A percentile compares a stretch with the other conserved stretches of the same genome.
phyloP scores from a whole-genome alignment of 2,329 filamentous ascomycete species.

The Calonectria pseudoturangicola region DNA sequence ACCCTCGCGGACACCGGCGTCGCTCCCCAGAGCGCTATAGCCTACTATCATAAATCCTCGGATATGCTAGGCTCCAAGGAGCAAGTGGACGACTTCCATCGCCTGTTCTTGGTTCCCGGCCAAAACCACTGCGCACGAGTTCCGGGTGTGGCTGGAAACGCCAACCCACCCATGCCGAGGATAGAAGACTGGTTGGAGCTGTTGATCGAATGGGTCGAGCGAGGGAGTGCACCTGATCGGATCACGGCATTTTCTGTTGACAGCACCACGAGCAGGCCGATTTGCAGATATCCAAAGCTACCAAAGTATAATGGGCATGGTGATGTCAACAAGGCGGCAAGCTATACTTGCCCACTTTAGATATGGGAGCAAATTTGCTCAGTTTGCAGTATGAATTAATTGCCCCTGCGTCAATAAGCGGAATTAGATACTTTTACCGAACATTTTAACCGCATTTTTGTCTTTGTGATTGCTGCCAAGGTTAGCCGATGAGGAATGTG shows the following conservation, averaged over 20 bases:
- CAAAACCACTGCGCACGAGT: neutral
- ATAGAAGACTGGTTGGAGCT: neutral
- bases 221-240: neutral
- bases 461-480: no score
- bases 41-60: neutral
- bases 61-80: neutral
- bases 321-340: neutral
- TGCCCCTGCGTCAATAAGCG: no score
- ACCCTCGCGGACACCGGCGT: neutral
- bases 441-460: no score
- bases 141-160: neutral
- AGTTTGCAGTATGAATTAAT: no score
- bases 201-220: conserved; percentile 1
- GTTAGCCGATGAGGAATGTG: no score
- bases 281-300: neutral
- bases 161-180: conserved; percentile 5
- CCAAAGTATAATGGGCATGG: neutral
- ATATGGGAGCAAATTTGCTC: no score
- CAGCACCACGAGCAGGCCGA: neutral
- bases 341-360: neutral
- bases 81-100: neutral
- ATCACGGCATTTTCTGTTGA: neutral
- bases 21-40: neutral
- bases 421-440: no score
- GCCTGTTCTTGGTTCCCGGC: conserved; percentile 2